Evolutionary conservation across 148 eudicot genomes (phyloP).

Genomic region (Cornus controversa): DNA sequence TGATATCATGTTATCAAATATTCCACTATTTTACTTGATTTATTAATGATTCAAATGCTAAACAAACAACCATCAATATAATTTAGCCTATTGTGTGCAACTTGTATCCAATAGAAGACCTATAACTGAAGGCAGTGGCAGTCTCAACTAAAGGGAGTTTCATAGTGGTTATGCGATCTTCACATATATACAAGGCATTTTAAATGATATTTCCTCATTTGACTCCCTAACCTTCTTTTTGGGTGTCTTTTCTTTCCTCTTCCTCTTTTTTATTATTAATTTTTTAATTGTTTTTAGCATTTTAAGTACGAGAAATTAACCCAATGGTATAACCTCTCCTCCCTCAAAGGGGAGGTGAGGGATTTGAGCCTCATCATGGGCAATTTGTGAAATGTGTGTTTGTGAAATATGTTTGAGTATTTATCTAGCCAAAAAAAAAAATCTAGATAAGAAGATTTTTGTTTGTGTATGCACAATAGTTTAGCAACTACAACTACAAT

Average conservation of each 20-base stretch:
- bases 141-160: conserved; percentile 21
- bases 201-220: conserved; percentile 29
- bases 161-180: conserved; percentile 31
- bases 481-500: background rate
- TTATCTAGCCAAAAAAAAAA: no score
- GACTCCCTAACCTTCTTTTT: background rate
- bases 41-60: background rate
- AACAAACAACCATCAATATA: background rate
- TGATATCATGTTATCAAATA: no score
- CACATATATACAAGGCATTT: conserved; percentile 37
- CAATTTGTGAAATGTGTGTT: no score
- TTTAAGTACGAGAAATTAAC: background rate
- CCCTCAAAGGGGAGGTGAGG: no score
- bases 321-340: no score
- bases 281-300: no score
- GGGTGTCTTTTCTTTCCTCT: no score
- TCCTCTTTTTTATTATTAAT: no score
- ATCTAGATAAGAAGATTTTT: no score
- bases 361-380: no score
- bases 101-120: conserved; percentile 35
- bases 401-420: no score
- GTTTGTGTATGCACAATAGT: background rate
- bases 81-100: background rate
- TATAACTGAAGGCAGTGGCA: conserved; percentile 30
- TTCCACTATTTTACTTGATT: no score